Percentiles rank a stretch among this genome's conserved stretches.
phyloP scores from a whole-genome alignment of 768 basidiomycete species.

The Termitomyces sp. region DNA sequence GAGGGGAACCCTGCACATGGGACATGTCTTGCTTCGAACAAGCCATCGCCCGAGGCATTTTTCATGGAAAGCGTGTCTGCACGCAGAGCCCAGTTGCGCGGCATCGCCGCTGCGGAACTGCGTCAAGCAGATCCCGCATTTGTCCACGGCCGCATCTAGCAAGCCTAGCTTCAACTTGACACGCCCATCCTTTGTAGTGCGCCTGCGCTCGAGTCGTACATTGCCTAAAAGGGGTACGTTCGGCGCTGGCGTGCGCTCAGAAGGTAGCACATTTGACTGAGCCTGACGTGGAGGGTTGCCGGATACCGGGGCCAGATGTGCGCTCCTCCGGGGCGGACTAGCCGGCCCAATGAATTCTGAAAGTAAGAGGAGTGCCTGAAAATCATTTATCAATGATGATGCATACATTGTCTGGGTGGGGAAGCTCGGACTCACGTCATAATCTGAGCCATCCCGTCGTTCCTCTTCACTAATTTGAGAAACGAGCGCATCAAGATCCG shows the following conservation, averaged over 20 bases:
- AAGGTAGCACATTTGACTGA: not conserved
- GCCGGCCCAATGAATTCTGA: constrained; percentile 62
- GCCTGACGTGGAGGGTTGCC: constrained; percentile 9
- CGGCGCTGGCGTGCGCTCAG: not conserved
- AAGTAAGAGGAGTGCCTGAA: constrained; percentile 55
- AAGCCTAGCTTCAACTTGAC: constrained; percentile 68
- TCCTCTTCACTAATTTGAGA: constrained; percentile 47
- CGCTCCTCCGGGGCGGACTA: constrained; percentile 9
- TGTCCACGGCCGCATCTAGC: constrained; percentile 59
- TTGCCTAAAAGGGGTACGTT: constrained; percentile 35
- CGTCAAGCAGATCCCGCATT: constrained; percentile 70
- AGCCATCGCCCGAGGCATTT: constrained; percentile 62
- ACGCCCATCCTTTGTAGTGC: constrained; percentile 60
- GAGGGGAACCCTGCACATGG: constrained; percentile 55
- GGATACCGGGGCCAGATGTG: constrained; percentile 3
- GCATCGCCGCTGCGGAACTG: constrained; percentile 61
- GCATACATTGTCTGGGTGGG: constrained; percentile 12
- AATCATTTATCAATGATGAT: constrained; percentile 11
- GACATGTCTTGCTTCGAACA: constrained; percentile 56
- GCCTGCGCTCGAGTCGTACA: constrained; percentile 55
- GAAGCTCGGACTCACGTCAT: constrained; percentile 52
- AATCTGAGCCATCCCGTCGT: constrained; percentile 45
- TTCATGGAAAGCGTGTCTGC: constrained; percentile 67
- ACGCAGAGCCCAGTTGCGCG: constrained; percentile 53
- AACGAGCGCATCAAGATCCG: constrained; percentile 63